Conservation (phyloP, 768 basidiomycete species). For the Udeniomyces megalosporus region DNA sequence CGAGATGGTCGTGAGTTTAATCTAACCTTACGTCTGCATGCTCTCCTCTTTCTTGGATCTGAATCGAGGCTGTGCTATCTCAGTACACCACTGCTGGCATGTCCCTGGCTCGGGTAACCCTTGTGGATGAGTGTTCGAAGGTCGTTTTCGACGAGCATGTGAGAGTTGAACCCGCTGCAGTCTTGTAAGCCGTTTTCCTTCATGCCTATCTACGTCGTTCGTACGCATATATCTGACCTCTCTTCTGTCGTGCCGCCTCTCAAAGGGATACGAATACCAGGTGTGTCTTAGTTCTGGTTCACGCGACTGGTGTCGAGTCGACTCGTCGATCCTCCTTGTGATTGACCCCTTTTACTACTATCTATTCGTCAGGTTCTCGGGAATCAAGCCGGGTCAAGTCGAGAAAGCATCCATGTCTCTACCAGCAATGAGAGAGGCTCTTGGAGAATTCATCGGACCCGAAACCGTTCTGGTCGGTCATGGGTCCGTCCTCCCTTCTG, state of each 20-base stretch:
- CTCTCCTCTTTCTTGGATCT: not conserved
- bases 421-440: conserved; percentile 44
- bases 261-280: too few relatives aligned
- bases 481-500: too few relatives aligned
- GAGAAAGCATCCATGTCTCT: conserved; percentile 50
- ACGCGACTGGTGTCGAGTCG: too few relatives aligned
- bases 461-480: conserved; percentile 73
- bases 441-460: conserved; percentile 55
- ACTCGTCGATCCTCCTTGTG: conserved; percentile 25
- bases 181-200: conserved; percentile 21
- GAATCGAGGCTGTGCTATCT: not conserved
- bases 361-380: conserved; percentile 42
- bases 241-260: conserved; percentile 25
- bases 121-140: conserved; percentile 59
- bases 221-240: not conserved
- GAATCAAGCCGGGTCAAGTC: conserved; percentile 41
- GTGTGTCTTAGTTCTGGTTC: too few relatives aligned
- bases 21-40: not conserved
- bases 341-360: conserved; percentile 13
- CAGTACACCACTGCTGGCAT: conserved; percentile 71
- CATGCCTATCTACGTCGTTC: not conserved
- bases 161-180: conserved; percentile 18
- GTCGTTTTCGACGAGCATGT: conserved; percentile 54
- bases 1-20: conserved; percentile 55
- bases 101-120: conserved; percentile 71